Conservation (phyloP, 2,329 filamentous ascomycete species). For the Penicillium sp. region DNA sequence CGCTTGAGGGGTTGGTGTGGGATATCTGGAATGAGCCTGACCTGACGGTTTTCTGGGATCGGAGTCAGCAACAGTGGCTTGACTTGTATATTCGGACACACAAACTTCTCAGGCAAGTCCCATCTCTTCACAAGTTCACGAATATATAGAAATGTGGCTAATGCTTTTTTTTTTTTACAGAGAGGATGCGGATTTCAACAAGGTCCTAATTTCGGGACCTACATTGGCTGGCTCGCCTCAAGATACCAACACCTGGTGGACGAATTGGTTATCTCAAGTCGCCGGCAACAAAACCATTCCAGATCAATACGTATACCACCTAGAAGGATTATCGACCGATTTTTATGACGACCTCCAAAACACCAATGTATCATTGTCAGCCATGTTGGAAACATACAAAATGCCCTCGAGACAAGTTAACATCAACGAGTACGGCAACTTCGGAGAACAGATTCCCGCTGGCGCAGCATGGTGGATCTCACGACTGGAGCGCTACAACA, state of each 20-base stretch:
- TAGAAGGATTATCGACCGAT: slow-evolving; percentile 33
- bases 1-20: slow-evolving; percentile 40
- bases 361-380: slow-evolving; percentile 25
- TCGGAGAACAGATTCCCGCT: slow-evolving; percentile 44
- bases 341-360: slow-evolving; percentile 31
- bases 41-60: slow-evolving; percentile 37
- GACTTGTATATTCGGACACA: slow-evolving; percentile 43
- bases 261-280: slow-evolving; percentile 37
- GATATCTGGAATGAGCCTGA: slow-evolving; percentile 60
- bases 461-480: slow-evolving; percentile 49
- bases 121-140: slow-evolving; percentile 7
- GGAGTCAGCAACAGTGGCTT: slow-evolving; percentile 42
- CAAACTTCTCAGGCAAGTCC: slow-evolving; percentile 40
- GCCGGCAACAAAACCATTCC: slow-evolving; percentile 41
- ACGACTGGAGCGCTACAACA: slow-evolving; percentile 43
- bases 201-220: neutral
- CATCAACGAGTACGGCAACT: slow-evolving; percentile 52
- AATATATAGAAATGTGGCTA: neutral
- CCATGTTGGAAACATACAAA: slow-evolving; percentile 27
- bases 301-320: slow-evolving; percentile 49
- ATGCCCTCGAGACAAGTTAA: slow-evolving; percentile 42
- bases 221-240: slow-evolving; percentile 36
- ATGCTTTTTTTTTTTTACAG: neutral
- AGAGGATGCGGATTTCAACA: neutral
- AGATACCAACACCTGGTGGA: slow-evolving; percentile 47